A percentile compares a stretch with the other conserved stretches of the same genome.
Evolutionary conservation across 495 filamentous ascomycete species (phyloP).

Genomic region (Tuber umbilicatum): DNA sequence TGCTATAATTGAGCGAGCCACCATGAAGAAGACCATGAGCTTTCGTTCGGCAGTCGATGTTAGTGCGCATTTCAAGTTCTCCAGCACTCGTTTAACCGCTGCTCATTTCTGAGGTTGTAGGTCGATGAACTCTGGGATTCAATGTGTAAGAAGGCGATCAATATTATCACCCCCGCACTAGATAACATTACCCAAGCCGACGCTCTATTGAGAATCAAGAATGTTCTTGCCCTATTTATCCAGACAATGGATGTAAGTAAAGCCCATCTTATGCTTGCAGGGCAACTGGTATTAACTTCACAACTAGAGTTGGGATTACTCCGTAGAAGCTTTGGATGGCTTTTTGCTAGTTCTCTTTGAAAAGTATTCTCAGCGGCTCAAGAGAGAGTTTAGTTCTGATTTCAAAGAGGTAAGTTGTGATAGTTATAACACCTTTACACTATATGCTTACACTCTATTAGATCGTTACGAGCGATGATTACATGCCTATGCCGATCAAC

Average conservation of each 20-base stretch:
- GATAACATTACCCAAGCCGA: constrained; percentile 74
- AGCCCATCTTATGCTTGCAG: constrained; percentile 4
- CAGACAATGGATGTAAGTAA: constrained; percentile 81
- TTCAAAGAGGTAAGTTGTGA: constrained; percentile 68
- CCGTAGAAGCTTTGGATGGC: constrained; percentile 68
- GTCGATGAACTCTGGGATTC: constrained; percentile 98
- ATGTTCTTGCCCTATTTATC: constrained; percentile 85
- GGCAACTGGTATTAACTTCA: constrained; percentile 32
- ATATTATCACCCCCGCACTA: constrained; percentile 68
- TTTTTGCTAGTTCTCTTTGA: constrained; percentile 81
- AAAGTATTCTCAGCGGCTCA: constrained; percentile 88
- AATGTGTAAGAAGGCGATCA: constrained; percentile 83
- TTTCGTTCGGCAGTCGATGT: constrained; percentile 81
- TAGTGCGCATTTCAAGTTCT: constrained; percentile 36
- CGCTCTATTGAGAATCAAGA: constrained; percentile 81
- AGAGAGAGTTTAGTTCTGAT: constrained; percentile 80
- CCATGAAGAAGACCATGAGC: constrained; percentile 75
- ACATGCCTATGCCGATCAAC: constrained; percentile 97
- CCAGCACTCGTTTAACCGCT: neutral
- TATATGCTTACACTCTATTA: constrained; percentile 39
- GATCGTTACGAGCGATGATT: constrained; percentile 95
- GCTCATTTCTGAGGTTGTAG: constrained; percentile 44
- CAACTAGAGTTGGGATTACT: constrained; percentile 74
- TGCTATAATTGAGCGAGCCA: constrained; percentile 90
- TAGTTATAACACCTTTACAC: neutral